Evolutionary conservation across 306 rosid genomes (phyloP).

Genomic region (Cotoneaster glaucophyllus): DNA sequence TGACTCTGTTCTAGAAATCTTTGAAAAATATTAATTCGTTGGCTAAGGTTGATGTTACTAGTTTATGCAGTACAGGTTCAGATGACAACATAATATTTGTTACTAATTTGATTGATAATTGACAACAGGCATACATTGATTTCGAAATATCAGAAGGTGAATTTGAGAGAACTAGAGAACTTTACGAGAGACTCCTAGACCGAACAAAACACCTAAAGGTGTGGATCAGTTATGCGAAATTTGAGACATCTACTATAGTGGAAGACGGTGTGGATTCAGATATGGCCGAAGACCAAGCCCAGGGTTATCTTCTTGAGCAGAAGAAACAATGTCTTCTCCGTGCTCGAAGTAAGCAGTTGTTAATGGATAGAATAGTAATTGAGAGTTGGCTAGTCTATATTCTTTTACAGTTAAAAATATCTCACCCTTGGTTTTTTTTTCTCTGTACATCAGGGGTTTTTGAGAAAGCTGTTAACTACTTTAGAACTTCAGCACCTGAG

Average conservation of each 20-base stretch:
- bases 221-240: conserved; percentile 80
- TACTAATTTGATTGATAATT: not conserved
- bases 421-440: not conserved
- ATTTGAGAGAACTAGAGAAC: conserved; percentile 72
- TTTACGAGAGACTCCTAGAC: conserved; percentile 78
- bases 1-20: not conserved
- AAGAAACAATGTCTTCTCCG: conserved; percentile 54
- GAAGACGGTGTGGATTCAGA: conserved; percentile 23
- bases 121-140: conserved; percentile 66
- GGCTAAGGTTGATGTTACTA: not conserved
- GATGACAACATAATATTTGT: not conserved
- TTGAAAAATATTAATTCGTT: not conserved
- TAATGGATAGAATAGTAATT: not conserved
- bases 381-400: conserved; percentile 5
- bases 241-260: conserved; percentile 66
- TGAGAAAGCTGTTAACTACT: conserved; percentile 74
- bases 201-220: conserved; percentile 92
- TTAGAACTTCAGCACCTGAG: conserved; percentile 79
- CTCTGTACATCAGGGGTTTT: conserved; percentile 56
- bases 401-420: not conserved
- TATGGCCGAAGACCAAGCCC: conserved; percentile 18
- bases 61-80: not conserved
- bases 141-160: conserved; percentile 82
- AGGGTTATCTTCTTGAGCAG: conserved; percentile 31
- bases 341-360: conserved; percentile 63